Conservation (phyloP, 139 green algal genomes). For the Deuterostichococcus epilithicus region DNA sequence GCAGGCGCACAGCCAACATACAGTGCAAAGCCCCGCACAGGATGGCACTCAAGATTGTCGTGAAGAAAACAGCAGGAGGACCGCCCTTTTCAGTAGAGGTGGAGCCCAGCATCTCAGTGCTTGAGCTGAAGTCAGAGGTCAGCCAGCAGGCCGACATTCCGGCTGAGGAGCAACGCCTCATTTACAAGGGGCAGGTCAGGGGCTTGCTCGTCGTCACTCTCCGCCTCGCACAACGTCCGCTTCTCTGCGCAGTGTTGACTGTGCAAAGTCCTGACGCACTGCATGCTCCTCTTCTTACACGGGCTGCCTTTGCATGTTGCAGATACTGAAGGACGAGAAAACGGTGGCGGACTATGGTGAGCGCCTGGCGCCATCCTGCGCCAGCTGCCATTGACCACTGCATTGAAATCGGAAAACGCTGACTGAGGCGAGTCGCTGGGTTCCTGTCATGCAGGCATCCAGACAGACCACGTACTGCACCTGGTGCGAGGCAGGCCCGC, state of each 20-base stretch:
- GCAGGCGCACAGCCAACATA: no score
- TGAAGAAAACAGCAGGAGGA: background rate
- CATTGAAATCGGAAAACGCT: background rate
- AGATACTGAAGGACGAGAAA: conserved; percentile 87
- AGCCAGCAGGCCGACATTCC: conserved; percentile 28
- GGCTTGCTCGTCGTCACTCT: no score
- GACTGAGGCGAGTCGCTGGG: background rate
- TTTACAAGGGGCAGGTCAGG: conserved; percentile 76
- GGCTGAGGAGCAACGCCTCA: conserved; percentile 69
- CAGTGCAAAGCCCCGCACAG: no score
- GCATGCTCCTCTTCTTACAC: background rate
- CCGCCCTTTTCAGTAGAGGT: conserved; percentile 30
- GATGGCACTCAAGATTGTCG: background rate
- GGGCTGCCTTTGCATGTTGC: conserved; percentile 13
- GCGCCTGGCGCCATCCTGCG: background rate
- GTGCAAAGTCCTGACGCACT: no score
- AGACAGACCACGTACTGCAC: conserved; percentile 64
- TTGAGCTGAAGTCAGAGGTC: conserved; percentile 74
- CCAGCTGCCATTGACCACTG: background rate
- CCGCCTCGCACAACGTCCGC: no score
- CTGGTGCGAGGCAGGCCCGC: conserved; percentile 43
- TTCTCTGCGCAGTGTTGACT: no score
- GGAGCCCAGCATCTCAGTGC: conserved; percentile 32
- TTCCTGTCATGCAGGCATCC: conserved; percentile 48
- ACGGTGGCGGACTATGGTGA: conserved; percentile 66